These are phyloP conservation scores for Salix arbutifolia DNA, from an alignment of 345 rosid species.

Conservation along the genomic window DNA sequence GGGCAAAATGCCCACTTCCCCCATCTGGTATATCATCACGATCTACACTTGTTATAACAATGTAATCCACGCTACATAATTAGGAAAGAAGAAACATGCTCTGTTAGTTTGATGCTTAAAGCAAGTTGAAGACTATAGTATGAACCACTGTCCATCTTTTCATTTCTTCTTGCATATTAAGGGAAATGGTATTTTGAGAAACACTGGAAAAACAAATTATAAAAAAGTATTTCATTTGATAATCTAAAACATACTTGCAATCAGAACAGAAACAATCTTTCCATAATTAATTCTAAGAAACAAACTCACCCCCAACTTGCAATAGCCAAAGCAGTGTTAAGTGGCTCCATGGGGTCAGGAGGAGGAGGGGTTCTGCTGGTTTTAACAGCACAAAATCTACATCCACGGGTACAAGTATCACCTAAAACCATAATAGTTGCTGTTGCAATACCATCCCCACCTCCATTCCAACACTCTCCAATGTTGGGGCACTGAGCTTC, in stretches of 20 bases:
- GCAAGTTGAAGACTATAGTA: not conserved
- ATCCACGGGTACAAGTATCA: conserved; percentile 98
- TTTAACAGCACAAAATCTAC: conserved; percentile 98
- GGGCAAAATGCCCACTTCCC: conserved; percentile 96
- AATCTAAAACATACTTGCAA: not conserved
- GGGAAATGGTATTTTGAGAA: not conserved
- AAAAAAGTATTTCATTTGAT: not conserved
- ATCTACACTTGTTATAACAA: conserved; percentile 94
- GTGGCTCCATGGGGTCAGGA: conserved; percentile 93
- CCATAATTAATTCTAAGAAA: not conserved
- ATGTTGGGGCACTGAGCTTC: conserved; percentile 99
- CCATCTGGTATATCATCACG: conserved; percentile 98
- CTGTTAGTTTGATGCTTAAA: not conserved
- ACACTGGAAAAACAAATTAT: not conserved
- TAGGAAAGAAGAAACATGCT: not conserved
- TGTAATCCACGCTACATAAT: conserved; percentile 79
- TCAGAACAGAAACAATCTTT: not conserved
- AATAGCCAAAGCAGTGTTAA: conserved; percentile 83
- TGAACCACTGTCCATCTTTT: not conserved
- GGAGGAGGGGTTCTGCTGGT: conserved; percentile 87
- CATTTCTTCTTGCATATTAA: not conserved
- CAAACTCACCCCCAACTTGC: conserved; percentile 81
- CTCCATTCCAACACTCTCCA: conserved; percentile 99
- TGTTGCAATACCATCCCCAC: conserved; percentile 90
- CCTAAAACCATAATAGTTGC: conserved; percentile 98